Conservation (phyloP, 371 early-diverging fungal genomes). For the Nematocida ironsii region DNA sequence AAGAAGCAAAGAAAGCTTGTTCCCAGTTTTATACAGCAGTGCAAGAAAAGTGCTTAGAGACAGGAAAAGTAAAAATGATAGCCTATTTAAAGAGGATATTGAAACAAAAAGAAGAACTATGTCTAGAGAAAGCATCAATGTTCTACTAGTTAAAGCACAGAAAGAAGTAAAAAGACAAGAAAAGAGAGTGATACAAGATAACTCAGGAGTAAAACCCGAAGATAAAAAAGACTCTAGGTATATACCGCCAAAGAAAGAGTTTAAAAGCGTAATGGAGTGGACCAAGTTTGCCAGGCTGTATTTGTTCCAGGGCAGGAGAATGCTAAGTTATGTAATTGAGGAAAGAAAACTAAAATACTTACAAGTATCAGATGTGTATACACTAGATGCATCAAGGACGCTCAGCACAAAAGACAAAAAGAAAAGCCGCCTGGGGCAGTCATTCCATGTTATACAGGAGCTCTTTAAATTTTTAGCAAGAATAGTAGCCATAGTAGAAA, state of each 20-base stretch:
- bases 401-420: constrained; percentile 98
- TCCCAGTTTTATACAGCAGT: not conserved
- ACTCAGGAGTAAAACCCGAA: not conserved
- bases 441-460: constrained; percentile 88
- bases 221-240: constrained; percentile 67
- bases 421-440: constrained; percentile 93
- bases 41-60: not conserved
- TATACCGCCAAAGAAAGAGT: constrained; percentile 89
- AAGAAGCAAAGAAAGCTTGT: not conserved
- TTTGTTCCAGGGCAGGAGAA: constrained; percentile 91
- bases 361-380: constrained; percentile 94
- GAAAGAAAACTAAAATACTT: constrained; percentile 88
- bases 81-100: not conserved
- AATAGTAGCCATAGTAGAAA: constrained; percentile 89
- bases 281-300: constrained; percentile 93
- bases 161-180: not conserved
- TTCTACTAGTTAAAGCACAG: not conserved
- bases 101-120: not conserved
- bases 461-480: constrained; percentile 90
- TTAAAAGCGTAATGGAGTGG: constrained; percentile 95
- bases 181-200: not conserved
- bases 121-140: not conserved
- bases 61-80: not conserved
- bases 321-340: constrained; percentile 93
- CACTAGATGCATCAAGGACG: constrained; percentile 89